Evolutionary conservation across 495 filamentous ascomycete genomes (phyloP), one percentile per base, ranked within the genome.

Genomic region (Lindgomyces ingoldianus): DNA sequence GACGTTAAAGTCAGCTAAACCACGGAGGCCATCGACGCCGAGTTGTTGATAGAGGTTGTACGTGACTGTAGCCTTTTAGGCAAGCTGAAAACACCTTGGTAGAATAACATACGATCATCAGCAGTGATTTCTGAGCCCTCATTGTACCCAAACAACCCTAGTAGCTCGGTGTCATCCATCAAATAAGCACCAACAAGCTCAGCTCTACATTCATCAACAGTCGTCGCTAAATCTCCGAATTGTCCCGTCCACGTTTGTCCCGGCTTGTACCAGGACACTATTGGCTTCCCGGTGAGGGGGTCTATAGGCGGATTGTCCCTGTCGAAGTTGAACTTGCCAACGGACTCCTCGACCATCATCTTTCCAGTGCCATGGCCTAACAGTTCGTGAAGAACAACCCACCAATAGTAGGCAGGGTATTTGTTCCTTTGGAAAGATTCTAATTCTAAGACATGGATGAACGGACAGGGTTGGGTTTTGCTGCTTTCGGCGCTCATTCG

Each of bases 201-300:
- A 2, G 78, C 78, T 24, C 81, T 71, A 64, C 80, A 83, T 59
- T 84, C 80, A 26, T 84, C 81, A 6, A 81, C 70, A 11, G 74
- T 78, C 1, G 75, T 79, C 8, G 79, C 75, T 18, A 41, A 29
- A 81, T 78, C 72, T 2, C 73, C 76, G 54, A 83, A 82, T 19
- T 78, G 66, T 3, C 77, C 71, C 4, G 73, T 79, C 78, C 80
- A 82, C 0, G 78, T 83, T 60, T 82, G 74, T 0, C 81, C 81
- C 29, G 74, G 74, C 30, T 69, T 71, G 58, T 84, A 83, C 78
- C 78, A 83, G 22, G 67, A 70, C 3, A 58, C 64, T 33, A 82
- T 78, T 2, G 80, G 74, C 47, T 75, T 65, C 12, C 70, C 69
- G n/a, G 74, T 77, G 1, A 83, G 53, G 18, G 79, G 78, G 52